Evolutionary conservation across 2,329 filamentous ascomycete species (phyloP).

Genomic region (Westerdykella ornata): DNA sequence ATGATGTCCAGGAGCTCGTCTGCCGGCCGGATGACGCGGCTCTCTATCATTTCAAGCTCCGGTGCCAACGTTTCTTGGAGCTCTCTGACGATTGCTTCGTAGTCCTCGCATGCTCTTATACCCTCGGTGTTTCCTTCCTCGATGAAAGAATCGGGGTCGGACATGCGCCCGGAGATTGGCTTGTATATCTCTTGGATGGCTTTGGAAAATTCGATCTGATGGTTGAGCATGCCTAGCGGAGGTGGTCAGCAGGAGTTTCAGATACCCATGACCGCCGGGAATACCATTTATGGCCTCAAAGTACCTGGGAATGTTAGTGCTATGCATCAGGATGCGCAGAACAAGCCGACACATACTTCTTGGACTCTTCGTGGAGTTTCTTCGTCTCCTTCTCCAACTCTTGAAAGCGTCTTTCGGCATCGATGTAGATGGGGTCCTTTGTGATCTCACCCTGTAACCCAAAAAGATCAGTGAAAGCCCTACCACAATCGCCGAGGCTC

Average conservation of each 20-base stretch:
- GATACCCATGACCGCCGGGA: constrained; percentile 6
- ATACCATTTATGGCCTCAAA: constrained; percentile 89
- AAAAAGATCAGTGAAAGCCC: constrained; percentile 15
- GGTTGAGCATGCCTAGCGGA: constrained; percentile 70
- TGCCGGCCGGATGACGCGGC: constrained; percentile 80
- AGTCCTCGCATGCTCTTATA: constrained; percentile 92
- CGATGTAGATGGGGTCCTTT: constrained; percentile 89
- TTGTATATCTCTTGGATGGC: constrained; percentile 96
- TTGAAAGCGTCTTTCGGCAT: constrained; percentile 87
- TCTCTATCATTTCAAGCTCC: constrained; percentile 96
- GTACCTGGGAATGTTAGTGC: constrained; percentile 50
- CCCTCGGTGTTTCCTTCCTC: constrained; percentile 86
- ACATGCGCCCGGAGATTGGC: constrained; percentile 91
- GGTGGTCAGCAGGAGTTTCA: constrained; percentile 12
- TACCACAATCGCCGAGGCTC: constrained; percentile 3
- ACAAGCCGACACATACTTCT: constrained; percentile 52
- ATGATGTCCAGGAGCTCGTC: constrained; percentile 91
- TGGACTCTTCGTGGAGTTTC: constrained; percentile 91
- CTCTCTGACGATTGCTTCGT: constrained; percentile 83
- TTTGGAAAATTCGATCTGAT: constrained; percentile 98
- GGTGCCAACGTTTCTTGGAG: constrained; percentile 81
- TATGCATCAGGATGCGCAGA: not conserved
- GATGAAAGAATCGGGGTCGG: constrained; percentile 77
- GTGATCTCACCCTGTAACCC: constrained; percentile 67
- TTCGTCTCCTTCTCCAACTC: constrained; percentile 96